These are phyloP conservation scores for Phaeosphaeriaceae sp. DNA, from an alignment of 2,329 filamentous ascomycete species.

Conservation along the genomic window DNA sequence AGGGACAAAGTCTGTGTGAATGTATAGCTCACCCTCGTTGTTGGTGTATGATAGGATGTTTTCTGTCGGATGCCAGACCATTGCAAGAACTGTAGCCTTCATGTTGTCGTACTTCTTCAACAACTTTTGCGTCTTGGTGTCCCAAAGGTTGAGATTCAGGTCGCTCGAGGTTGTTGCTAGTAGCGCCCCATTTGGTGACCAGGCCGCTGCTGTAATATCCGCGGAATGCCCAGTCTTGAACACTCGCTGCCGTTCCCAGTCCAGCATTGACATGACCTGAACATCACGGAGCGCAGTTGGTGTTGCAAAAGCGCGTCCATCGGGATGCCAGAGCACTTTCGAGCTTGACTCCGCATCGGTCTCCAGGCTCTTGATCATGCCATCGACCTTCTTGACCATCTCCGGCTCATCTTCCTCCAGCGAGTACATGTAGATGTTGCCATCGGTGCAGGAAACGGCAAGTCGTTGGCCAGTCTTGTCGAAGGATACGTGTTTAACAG, in stretches of 20 bases:
- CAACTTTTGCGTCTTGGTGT: slow-evolving; percentile 84
- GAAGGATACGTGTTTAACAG: slow-evolving; percentile 92
- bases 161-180: slow-evolving; percentile 69
- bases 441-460: slow-evolving; percentile 85
- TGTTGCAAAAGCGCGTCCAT: slow-evolving; percentile 87
- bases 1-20: slow-evolving; percentile 73
- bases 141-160: slow-evolving; percentile 80
- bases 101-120: slow-evolving; percentile 77
- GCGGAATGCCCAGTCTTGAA: slow-evolving; percentile 83
- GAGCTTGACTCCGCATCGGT: slow-evolving; percentile 78
- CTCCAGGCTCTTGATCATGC: slow-evolving; percentile 80
- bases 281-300: slow-evolving; percentile 78
- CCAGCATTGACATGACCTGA: slow-evolving; percentile 85
- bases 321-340: slow-evolving; percentile 87
- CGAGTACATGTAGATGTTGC: slow-evolving; percentile 88
- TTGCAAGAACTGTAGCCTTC: slow-evolving; percentile 76
- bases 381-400: slow-evolving; percentile 83
- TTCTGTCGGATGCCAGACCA: slow-evolving; percentile 88
- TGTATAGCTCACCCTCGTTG: slow-evolving; percentile 90
- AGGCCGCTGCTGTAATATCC: slow-evolving; percentile 85
- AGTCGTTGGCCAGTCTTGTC: slow-evolving; percentile 79
- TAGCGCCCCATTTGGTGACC: slow-evolving; percentile 94
- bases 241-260: slow-evolving; percentile 84
- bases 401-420: slow-evolving; percentile 79
- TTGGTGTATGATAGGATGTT: slow-evolving; percentile 94